Conservation (phyloP, 148 eudicot species). For the Chenopodium quinoa region DNA sequence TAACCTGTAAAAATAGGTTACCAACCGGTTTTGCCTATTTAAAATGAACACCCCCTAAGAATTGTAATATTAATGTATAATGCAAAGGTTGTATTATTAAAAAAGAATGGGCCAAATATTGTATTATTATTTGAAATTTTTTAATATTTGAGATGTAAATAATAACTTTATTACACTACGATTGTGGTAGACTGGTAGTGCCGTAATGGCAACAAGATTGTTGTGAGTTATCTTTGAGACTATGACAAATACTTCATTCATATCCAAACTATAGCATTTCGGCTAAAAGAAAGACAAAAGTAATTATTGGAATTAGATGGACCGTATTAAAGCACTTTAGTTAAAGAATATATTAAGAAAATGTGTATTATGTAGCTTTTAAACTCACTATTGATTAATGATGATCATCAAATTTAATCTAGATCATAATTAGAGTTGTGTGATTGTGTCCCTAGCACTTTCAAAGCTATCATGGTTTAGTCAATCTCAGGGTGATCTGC, state of each 20-base stretch:
- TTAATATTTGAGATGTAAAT: too few species aligned
- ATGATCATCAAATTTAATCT: not conserved
- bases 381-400: not conserved
- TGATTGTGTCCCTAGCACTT: slow-evolving; percentile 1
- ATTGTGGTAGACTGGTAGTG: not conserved
- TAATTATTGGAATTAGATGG: slow-evolving; percentile 4
- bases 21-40: too few species aligned
- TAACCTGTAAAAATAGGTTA: too few species aligned
- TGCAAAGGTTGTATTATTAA: too few species aligned
- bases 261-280: slow-evolving; percentile 21
- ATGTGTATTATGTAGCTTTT: not conserved
- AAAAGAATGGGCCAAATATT: too few species aligned
- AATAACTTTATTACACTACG: not conserved
- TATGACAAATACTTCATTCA: not conserved
- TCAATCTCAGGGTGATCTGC: slow-evolving; percentile 20
- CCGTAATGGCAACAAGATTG: not conserved
- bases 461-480: slow-evolving; percentile 17
- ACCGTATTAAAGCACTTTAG: not conserved
- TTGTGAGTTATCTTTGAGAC: not conserved
- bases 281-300: slow-evolving; percentile 17
- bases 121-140: too few species aligned
- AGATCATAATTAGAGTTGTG: not conserved
- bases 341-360: not conserved
- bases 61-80: too few species aligned
- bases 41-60: too few species aligned